These are phyloP conservation scores for Blastomyces gilchristii DNA, from an alignment of 2,329 filamentous ascomycete genomes.

Conservation along the genomic window DNA sequence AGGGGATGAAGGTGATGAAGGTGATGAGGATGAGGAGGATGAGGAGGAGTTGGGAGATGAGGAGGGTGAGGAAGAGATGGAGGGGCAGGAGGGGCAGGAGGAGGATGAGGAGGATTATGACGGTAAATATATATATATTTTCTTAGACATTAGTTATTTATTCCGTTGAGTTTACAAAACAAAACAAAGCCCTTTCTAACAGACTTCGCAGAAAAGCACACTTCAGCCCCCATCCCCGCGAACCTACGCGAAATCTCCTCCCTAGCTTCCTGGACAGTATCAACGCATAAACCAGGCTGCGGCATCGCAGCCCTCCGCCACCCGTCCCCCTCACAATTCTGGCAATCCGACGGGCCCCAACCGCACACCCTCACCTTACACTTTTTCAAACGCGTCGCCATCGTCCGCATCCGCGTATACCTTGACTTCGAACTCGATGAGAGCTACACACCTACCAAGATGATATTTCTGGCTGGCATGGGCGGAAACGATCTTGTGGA, in stretches of 20 bases:
- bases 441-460: conserved; percentile 90
- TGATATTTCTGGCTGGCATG: conserved; percentile 79
- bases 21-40: conserved; percentile 14
- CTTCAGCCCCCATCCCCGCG: conserved; percentile 29
- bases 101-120: conserved; percentile 19
- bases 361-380: conserved; percentile 54
- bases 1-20: not conserved
- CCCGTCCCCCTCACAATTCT: conserved; percentile 48
- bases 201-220: conserved; percentile 21
- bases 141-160: too few species aligned
- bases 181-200: not conserved
- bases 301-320: conserved; percentile 50
- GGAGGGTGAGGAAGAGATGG: conserved; percentile 13
- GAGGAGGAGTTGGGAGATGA: too few species aligned
- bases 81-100: conserved; percentile 14
- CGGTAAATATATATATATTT: conserved; percentile 21
- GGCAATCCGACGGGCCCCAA: conserved; percentile 58
- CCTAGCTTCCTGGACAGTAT: conserved; percentile 56
- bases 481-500: conserved; percentile 85
- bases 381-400: conserved; percentile 46
- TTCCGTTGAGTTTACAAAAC: too few species aligned
- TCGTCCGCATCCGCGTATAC: conserved; percentile 45
- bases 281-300: conserved; percentile 52
- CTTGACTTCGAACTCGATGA: conserved; percentile 91
- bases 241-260: conserved; percentile 53